A percentile compares a stretch with the other conserved stretches of the same genome.
These are phyloP conservation scores for Biscogniauxia mediterranea DNA, from an alignment of 2,329 filamentous ascomycete genomes.

Conservation along the genomic window DNA sequence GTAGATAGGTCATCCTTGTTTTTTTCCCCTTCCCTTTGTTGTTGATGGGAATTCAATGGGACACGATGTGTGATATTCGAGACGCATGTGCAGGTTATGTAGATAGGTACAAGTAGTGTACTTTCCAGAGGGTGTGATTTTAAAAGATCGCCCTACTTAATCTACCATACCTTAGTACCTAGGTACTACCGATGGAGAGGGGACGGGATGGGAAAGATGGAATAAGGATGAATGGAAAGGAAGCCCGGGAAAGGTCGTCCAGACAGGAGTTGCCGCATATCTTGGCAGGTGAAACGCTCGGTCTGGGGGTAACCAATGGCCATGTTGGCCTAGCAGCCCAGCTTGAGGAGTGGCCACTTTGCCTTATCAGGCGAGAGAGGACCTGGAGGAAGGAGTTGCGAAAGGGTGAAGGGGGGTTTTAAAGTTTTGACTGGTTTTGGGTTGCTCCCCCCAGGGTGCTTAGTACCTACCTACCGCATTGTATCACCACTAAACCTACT, in stretches of 20 bases:
- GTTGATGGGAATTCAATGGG: too few relatives aligned
- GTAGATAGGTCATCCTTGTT: too few relatives aligned
- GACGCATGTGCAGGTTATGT: too few relatives aligned
- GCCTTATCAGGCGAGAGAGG: background rate
- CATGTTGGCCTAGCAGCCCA: background rate
- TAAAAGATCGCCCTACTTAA: too few relatives aligned
- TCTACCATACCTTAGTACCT: too few relatives aligned
- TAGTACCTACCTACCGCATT: too few relatives aligned
- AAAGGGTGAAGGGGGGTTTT: background rate
- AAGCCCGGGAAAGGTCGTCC: background rate
- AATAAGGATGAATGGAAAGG: background rate
- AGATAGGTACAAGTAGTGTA: too few relatives aligned
- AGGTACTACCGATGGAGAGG: too few relatives aligned
- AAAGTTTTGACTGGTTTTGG: background rate
- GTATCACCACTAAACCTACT: background rate
- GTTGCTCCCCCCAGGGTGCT: background rate
- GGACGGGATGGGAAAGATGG: background rate
- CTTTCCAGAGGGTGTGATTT: too few relatives aligned
- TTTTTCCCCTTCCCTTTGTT: too few relatives aligned
- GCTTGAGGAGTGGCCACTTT: background rate
- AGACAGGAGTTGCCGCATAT: constrained; percentile 12
- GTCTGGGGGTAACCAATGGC: constrained; percentile 9
- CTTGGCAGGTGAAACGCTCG: constrained; percentile 9
- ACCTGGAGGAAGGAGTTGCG: background rate
- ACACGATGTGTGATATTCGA: too few relatives aligned